phyloP scores from a whole-genome alignment of 1,139 yeast genomes.

The Yamadazyma sp. region DNA sequence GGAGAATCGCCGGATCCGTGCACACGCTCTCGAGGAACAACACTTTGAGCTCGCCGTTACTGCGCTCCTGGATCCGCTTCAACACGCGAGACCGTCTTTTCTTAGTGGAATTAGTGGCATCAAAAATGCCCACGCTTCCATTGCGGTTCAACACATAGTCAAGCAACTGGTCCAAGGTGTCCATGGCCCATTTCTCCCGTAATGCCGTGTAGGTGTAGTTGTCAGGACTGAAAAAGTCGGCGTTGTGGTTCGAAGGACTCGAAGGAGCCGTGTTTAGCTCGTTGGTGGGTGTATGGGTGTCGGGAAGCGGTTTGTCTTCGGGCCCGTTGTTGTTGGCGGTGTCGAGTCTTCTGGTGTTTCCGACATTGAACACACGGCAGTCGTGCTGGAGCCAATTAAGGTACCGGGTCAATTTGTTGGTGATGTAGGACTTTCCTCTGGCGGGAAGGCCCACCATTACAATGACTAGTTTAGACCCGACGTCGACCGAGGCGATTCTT shows the following conservation, averaged over 20 bases:
- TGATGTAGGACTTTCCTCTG: constrained; percentile 87
- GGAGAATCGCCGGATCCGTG: constrained; percentile 73
- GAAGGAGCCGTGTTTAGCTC: constrained; percentile 17
- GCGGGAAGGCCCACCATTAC: constrained; percentile 96
- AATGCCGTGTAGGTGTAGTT: constrained; percentile 63
- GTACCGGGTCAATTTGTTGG: constrained; percentile 84
- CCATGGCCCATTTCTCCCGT: constrained; percentile 96
- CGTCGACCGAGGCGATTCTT: constrained; percentile 66
- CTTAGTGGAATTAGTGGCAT: constrained; percentile 90
- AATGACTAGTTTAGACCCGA: constrained; percentile 80
- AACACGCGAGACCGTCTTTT: constrained; percentile 68
- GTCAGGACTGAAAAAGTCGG: constrained; percentile 84
- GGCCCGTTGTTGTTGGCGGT: constrained; percentile 66
- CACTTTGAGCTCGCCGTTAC: constrained; percentile 75
- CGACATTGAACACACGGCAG: constrained; percentile 88
- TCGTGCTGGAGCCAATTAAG: constrained; percentile 92
- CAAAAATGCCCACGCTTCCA: constrained; percentile 93
- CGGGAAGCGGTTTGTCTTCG: constrained; percentile 69
- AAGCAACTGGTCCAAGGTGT: constrained; percentile 79
- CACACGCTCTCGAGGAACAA: constrained; percentile 86
- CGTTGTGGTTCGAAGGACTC: constrained; percentile 50
- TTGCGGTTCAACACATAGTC: constrained; percentile 77
- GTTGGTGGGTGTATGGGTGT: constrained; percentile 43
- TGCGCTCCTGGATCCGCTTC: constrained; percentile 66
- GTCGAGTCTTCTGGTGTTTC: constrained; percentile 82